phyloP scores from a whole-genome alignment of 192 early-diverging fungal genomes.

The Irineochytrium annulatum region DNA sequence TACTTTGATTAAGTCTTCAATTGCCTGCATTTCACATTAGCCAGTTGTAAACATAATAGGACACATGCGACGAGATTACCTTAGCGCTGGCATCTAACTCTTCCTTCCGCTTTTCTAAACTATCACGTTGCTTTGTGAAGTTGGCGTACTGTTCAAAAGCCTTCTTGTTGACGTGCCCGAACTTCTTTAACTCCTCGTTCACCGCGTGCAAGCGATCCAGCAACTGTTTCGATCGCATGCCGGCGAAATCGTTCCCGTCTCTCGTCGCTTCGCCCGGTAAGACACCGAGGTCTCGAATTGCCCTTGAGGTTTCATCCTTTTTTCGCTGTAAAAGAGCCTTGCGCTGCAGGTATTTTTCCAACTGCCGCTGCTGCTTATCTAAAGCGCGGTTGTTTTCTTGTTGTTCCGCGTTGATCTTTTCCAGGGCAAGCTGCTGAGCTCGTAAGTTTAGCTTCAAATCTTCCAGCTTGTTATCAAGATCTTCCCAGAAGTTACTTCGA shows the following conservation, averaged over 20 bases:
- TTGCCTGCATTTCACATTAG: slow-evolving; percentile 49
- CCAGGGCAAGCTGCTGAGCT: not conserved
- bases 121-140: slow-evolving; percentile 86
- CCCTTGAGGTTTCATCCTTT: slow-evolving; percentile 81
- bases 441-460: slow-evolving; percentile 13
- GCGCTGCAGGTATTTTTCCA: slow-evolving; percentile 71
- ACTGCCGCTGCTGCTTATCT: slow-evolving; percentile 51
- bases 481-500: slow-evolving; percentile 29
- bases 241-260: not conserved
- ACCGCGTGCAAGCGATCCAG: slow-evolving; percentile 54
- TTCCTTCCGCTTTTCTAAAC: slow-evolving; percentile 73
- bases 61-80: slow-evolving; percentile 19
- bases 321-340: slow-evolving; percentile 63
- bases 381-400: slow-evolving; percentile 41
- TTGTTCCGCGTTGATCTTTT: slow-evolving; percentile 42
- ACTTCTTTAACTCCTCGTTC: slow-evolving; percentile 85
- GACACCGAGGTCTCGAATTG: slow-evolving; percentile 92
- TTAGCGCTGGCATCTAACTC: slow-evolving; percentile 82
- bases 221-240: slow-evolving; percentile 22
- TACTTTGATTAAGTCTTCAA: slow-evolving; percentile 79
- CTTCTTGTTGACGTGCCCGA: slow-evolving; percentile 95
- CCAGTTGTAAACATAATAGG: not conserved
- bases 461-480: slow-evolving; percentile 22
- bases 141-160: slow-evolving; percentile 96
- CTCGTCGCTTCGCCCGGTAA: slow-evolving; percentile 78